phyloP scores from a whole-genome alignment of 2,329 filamentous ascomycete species.

The Claviceps arundinis region DNA sequence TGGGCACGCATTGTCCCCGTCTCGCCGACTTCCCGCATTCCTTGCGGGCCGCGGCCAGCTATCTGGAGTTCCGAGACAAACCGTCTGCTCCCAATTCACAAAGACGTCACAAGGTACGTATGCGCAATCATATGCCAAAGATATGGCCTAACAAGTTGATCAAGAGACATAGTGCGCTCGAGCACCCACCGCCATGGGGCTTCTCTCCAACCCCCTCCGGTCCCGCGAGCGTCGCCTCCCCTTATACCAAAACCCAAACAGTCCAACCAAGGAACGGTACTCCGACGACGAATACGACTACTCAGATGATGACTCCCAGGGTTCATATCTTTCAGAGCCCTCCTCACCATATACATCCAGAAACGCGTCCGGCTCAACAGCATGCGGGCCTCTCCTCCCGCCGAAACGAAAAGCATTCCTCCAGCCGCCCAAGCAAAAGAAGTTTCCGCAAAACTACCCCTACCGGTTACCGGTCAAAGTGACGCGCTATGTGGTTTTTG shows the following conservation, averaged over 20 bases:
- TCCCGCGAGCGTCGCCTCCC: constrained; percentile 35
- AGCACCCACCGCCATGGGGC: constrained; percentile 29
- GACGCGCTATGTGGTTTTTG: constrained; percentile 65
- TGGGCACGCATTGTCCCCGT: neutral
- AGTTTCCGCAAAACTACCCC: constrained; percentile 17
- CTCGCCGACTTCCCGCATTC: constrained; percentile 2
- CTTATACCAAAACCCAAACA: constrained; percentile 32
- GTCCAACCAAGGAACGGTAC: constrained; percentile 34
- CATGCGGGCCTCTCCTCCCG: constrained; percentile 31
- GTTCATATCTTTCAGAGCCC: constrained; percentile 20
- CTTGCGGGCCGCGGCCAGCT: neutral
- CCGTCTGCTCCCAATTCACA: neutral
- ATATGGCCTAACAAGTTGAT: neutral
- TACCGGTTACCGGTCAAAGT: constrained; percentile 61
- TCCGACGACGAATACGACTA: constrained; percentile 38
- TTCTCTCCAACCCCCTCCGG: constrained; percentile 34
- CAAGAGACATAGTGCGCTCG: neutral
- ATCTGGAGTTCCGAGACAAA: neutral
- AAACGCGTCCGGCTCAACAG: constrained; percentile 31
- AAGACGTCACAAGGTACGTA: neutral
- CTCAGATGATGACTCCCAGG: constrained; percentile 31
- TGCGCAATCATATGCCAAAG: no score
- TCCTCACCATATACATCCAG: constrained; percentile 41
- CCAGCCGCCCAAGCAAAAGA: constrained; percentile 9
- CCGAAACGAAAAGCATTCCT: constrained; percentile 16